Base-by-base conservation (phyloP, 192 early-diverging fungal species). In the Gryganskiella cystojenkinii region DNA sequence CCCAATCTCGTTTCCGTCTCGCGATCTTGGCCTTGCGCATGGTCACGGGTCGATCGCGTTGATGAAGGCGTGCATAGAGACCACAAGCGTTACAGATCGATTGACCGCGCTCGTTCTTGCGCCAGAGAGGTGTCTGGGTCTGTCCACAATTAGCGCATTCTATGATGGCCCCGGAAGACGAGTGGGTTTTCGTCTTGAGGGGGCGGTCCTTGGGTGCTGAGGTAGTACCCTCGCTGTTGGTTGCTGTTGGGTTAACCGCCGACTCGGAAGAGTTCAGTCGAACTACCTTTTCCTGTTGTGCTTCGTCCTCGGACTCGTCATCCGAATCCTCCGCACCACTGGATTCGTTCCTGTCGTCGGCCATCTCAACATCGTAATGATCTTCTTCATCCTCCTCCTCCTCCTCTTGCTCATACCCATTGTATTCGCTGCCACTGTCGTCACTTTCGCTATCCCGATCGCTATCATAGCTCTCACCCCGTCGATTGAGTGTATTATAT, bases 61-160 rank as follows among this genome's bases (percentile, higher is more conserved):
- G 85, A 56, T 88, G 86, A n/a, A 86, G 73, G 10, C 83, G 84
- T 20, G 87, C 70, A 62, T 88, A 88, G 7, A 88, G 72, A 11
- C 92, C 91, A 71, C 93, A 95, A 3, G 93, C 93, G 64, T 95
- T 95, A 71, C 93, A 95, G 22, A 94, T 86, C 6, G 92, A 84
- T 62, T 89, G 84, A 54, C 92, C 92, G 56, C 88, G 82, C 17
- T 89, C 87, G 61, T 92, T 88, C 58, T 93, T 89, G 7, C 93
- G 87, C 93, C 93, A 95, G 52, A 95, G 82, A 11, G 93, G 93
- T 19, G 93, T 95, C 58, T 89, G 85, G 0, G 90, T 93, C 52
- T 93, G 93, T 15, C 85, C 84, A 56, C 93, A 95, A 67, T 93
- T 93, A 46, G 86, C 81, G 61, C 93, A 95, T 50, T 78, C 68